Evolutionary conservation across 148 eudicot species (phyloP).

Genomic region (Nepenthes gracilis): DNA sequence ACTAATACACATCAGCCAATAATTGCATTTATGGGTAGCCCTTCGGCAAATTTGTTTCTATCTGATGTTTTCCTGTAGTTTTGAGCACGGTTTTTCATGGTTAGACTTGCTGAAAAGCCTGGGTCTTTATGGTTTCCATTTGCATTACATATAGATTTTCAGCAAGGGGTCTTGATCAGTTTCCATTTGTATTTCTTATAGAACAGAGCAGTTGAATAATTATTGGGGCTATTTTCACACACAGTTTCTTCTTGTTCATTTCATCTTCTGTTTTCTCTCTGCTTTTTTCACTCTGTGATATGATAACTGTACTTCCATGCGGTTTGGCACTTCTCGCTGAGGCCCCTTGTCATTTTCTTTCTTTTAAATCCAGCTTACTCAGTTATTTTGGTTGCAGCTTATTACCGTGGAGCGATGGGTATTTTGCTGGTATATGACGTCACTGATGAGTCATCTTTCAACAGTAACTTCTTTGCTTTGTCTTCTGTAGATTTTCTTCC

Average conservation of each 20-base stretch:
- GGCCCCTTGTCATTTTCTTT: neutral
- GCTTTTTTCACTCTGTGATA: too few relatives aligned
- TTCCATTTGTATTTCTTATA: neutral
- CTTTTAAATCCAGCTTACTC: conserved; percentile 1
- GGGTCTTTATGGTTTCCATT: too few relatives aligned
- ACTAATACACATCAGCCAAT: too few relatives aligned
- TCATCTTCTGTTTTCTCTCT: neutral
- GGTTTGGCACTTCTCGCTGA: too few relatives aligned
- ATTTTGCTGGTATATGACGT: conserved; percentile 79
- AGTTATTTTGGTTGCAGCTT: conserved; percentile 37
- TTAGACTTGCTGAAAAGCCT: too few relatives aligned
- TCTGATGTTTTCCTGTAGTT: too few relatives aligned
- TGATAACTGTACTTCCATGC: too few relatives aligned
- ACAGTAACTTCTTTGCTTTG: conserved; percentile 31
- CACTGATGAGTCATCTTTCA: conserved; percentile 75
- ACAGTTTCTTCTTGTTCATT: neutral
- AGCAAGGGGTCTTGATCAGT: neutral
- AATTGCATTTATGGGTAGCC: too few relatives aligned
- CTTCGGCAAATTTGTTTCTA: too few relatives aligned
- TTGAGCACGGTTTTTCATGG: too few relatives aligned
- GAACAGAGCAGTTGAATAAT: neutral
- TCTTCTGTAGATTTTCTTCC: conserved; percentile 1
- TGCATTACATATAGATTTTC: too few relatives aligned
- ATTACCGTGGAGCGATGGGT: conserved; percentile 91
- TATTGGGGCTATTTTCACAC: neutral